These are phyloP conservation scores for Yamadazyma nakazawae DNA, from an alignment of 805 yeast species.

Conservation along the genomic window DNA sequence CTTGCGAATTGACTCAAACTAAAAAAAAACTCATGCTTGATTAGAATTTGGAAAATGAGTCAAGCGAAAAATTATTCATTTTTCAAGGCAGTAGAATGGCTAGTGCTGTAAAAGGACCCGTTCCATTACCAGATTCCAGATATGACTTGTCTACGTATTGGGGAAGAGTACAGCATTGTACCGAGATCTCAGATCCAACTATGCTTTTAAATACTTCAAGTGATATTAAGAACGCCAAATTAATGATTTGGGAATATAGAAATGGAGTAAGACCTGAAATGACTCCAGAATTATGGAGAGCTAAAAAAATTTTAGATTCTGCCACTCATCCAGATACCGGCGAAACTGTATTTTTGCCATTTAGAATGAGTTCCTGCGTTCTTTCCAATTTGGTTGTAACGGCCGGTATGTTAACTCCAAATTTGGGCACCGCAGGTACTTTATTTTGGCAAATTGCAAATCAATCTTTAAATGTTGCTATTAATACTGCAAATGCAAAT, in stretches of 20 bases:
- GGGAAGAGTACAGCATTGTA: constrained; percentile 95
- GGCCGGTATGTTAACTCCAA: constrained; percentile 97
- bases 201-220: constrained; percentile 72
- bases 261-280: constrained; percentile 62
- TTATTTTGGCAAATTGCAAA: constrained; percentile 97
- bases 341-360: constrained; percentile 86
- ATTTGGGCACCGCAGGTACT: constrained; percentile 84
- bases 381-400: constrained; percentile 91
- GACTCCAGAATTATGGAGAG: constrained; percentile 84
- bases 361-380: constrained; percentile 96
- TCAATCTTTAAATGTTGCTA: constrained; percentile 95
- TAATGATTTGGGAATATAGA: constrained; percentile 65
- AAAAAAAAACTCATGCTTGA: neutral
- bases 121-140: constrained; percentile 73
- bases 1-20: neutral
- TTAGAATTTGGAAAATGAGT: neutral
- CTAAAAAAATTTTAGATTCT: constrained; percentile 83
- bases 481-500: constrained; percentile 93
- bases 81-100: constrained; percentile 53
- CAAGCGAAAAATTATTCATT: neutral
- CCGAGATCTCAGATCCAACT: constrained; percentile 87
- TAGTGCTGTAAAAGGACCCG: constrained; percentile 79
- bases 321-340: constrained; percentile 97
- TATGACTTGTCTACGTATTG: constrained; percentile 79
- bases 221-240: constrained; percentile 63